phyloP scores from a whole-genome alignment of 345 rosid species.

The Pelargonium nanum region DNA sequence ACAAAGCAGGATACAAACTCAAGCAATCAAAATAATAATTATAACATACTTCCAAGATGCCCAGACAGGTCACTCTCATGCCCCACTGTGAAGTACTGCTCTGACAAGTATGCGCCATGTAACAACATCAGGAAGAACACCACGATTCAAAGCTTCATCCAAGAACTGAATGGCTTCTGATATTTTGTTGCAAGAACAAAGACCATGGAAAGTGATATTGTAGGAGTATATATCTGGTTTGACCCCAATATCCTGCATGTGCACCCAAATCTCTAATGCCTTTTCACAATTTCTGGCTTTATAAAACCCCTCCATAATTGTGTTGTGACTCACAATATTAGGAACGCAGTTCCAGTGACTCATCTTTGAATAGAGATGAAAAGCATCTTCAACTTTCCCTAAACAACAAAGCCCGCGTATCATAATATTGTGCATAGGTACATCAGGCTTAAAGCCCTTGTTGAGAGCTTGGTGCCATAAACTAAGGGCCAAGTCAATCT shows the following conservation, averaged over 20 bases:
- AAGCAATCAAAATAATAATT: too few species aligned
- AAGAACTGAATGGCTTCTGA: constrained; percentile 50
- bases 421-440: constrained; percentile 64
- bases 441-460: constrained; percentile 54
- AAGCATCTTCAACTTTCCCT: constrained; percentile 59
- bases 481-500: constrained; percentile 51
- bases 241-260: constrained; percentile 40
- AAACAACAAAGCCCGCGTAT: constrained; percentile 75
- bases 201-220: constrained; percentile 63
- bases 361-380: constrained; percentile 49
- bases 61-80: constrained; percentile 1
- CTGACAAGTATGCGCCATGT: constrained; percentile 82
- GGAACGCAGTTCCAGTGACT: constrained; percentile 39
- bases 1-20: not conserved
- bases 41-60: not conserved
- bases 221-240: constrained; percentile 74
- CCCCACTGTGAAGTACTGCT: constrained; percentile 29
- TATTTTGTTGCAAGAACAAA: constrained; percentile 56
- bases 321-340: constrained; percentile 75
- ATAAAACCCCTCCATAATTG: constrained; percentile 76
- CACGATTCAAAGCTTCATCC: constrained; percentile 54
- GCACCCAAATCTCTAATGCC: constrained; percentile 58
- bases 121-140: constrained; percentile 45
- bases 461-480: constrained; percentile 55
- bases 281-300: constrained; percentile 43